Base-by-base conservation (phyloP, 805 yeast genomes). In the Novakomyces olei region DNA sequence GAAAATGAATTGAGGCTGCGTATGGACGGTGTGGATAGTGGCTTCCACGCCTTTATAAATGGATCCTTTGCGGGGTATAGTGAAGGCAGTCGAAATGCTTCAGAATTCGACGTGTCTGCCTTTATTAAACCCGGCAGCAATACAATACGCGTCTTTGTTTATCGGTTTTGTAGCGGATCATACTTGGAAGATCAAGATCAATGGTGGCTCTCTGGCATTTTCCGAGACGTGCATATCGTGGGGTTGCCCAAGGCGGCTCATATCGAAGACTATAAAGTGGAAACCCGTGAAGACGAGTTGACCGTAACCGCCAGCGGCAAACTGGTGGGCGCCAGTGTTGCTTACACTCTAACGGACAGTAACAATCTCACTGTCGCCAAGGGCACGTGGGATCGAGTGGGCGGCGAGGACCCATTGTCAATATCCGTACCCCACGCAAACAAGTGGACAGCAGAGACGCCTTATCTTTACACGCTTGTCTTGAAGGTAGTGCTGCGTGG, bases 181-280 rank as follows among this genome's bases (percentile, higher is more conserved):
- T 51, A 51, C 34, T 45, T 52, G 24, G 57, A 53, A 35, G 59
- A 54, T 36, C 59, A 54, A 38, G 59, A 54, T 37, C 56, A 51
- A 41, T 54, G 58, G 57, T 52, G 58, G 56, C 36, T 54, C 24
- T 51, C 56, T 26, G 59, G 59, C 10, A 26, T 15, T 16, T 15
- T 16, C 10, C 15, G 19, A 12, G 15, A 28, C 27, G 10, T 30
- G n/a, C 7, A 9, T 10, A 12, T 26, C 14, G 14, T 10, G 12
- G 22, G 12, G 3, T 17, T 9, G 24, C 25, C 20, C 31, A 26
- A 9, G 15, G 14, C 8, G 14, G 29, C 29, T 2, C 14, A 12
- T 12, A 15, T 26, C 4, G n/a, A 8, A 15, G 9, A 14, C 28
- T 33, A n/a, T 12, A 22, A 22, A 12, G 9, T 10, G 9, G 25